phyloP scores from a whole-genome alignment of 805 yeast species.

The Starmerella tilneyi region DNA sequence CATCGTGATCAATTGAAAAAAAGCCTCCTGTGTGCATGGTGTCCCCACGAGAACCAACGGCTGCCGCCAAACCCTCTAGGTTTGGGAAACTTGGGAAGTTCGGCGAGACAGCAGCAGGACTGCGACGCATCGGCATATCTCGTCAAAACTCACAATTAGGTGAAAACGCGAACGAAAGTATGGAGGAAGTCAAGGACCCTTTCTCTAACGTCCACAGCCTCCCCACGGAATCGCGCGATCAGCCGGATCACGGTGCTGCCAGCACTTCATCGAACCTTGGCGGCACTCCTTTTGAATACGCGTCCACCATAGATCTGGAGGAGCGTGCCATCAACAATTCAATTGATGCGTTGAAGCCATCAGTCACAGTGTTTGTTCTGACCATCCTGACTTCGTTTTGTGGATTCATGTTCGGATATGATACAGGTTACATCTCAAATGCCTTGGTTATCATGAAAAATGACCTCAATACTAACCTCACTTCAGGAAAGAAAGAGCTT shows the following conservation, averaged over 20 bases:
- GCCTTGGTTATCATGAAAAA: constrained; percentile 84
- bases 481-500: constrained; percentile 74
- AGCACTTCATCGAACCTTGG: constrained; percentile 8
- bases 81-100: not conserved
- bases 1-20: not conserved
- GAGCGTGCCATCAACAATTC: constrained; percentile 21
- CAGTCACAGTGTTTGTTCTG: constrained; percentile 53
- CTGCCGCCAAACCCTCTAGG: not conserved
- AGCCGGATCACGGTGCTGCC: too few relatives aligned
- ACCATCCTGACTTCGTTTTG: constrained; percentile 73
- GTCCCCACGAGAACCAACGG: not conserved
- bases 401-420: constrained; percentile 95
- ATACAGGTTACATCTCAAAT: constrained; percentile 91
- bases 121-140: constrained; percentile 9
- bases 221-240: too few relatives aligned
- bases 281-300: not conserved
- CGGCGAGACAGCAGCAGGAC: not conserved
- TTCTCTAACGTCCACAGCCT: constrained; percentile 2
- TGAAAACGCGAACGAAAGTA: not conserved
- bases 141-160: constrained; percentile 8
- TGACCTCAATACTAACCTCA: constrained; percentile 42
- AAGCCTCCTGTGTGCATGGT: not conserved
- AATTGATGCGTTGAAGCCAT: constrained; percentile 28
- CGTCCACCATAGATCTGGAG: constrained; percentile 7
- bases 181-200: not conserved